Percentiles rank a stretch among this genome's conserved stretches.
Conservation (phyloP, 495 filamentous ascomycete species). For the Letharia columbiana region DNA sequence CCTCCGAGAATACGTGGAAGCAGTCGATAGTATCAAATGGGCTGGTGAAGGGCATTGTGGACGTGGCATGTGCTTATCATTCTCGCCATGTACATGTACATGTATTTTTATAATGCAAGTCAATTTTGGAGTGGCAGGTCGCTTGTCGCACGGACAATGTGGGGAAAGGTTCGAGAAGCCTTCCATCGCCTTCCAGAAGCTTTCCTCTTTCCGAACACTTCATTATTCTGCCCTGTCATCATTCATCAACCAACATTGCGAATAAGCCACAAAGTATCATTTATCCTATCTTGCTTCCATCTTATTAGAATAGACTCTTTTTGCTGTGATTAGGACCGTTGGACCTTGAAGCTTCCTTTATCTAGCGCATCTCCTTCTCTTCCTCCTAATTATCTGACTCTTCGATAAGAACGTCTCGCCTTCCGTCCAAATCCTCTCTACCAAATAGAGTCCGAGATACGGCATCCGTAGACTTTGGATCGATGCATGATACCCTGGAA, state of each 20-base stretch:
- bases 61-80: too few relatives aligned
- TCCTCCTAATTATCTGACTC: neutral
- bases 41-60: neutral
- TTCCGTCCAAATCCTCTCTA: neutral
- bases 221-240: neutral
- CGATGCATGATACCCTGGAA: neutral
- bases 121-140: slow-evolving; percentile 8
- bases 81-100: neutral
- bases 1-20: neutral
- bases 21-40: neutral
- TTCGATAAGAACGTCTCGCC: neutral
- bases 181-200: slow-evolving; percentile 19
- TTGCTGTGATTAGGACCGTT: too few relatives aligned
- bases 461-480: neutral
- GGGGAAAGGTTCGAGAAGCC: slow-evolving; percentile 23
- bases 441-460: neutral
- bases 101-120: slow-evolving; percentile 10
- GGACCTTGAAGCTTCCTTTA: too few relatives aligned
- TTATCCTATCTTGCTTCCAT: neutral
- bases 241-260: neutral
- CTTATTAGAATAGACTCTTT: too few relatives aligned
- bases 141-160: slow-evolving; percentile 21
- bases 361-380: neutral
- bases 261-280: neutral
- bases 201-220: slow-evolving; percentile 1